Evolutionary conservation across 31 red algal genomes (phyloP).

Genomic region (Asparagopsis taxiformis): DNA sequence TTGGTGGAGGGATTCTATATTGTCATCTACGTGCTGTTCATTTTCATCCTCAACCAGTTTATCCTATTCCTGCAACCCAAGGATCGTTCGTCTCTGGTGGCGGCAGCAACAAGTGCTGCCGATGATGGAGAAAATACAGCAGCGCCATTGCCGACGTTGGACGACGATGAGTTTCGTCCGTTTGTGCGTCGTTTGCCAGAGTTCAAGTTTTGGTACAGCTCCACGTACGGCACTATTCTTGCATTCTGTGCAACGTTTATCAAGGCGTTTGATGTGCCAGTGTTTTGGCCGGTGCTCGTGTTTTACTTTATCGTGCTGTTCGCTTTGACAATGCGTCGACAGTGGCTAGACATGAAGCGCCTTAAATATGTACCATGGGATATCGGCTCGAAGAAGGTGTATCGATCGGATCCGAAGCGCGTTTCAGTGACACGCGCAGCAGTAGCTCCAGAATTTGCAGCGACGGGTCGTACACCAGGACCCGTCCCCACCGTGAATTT

Average conservation of each 20-base stretch:
- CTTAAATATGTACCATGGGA: conserved; percentile 92
- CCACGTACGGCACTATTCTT: conserved; percentile 50
- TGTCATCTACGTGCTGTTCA: conserved; percentile 86
- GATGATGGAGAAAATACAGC: conserved; percentile 6
- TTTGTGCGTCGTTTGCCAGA: conserved; percentile 93
- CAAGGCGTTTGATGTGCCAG: conserved; percentile 81
- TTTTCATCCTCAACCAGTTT: conserved; percentile 93
- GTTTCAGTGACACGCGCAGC: conserved; percentile 36
- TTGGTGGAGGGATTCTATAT: conserved; percentile 88
- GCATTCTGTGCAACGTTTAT: conserved; percentile 67
- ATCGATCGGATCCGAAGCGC: conserved; percentile 64
- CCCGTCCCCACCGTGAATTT: conserved; percentile 44
- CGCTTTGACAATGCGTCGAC: conserved; percentile 83
- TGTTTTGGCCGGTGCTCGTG: conserved; percentile 92
- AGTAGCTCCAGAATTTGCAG: conserved; percentile 1
- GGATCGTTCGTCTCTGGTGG: conserved; percentile 62
- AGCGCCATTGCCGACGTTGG: conserved; percentile 36
- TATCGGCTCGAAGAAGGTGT: conserved; percentile 81
- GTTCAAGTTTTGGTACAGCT: conserved; percentile 94
- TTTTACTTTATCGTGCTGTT: conserved; percentile 92
- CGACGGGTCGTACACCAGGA: neutral
- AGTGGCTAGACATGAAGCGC: conserved; percentile 86
- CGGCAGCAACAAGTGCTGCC: conserved; percentile 1
- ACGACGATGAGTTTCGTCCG: conserved; percentile 82
- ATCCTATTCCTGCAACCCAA: conserved; percentile 94